Conservation (phyloP, 1,139 yeast species). For the Geotrichum restrictum region DNA sequence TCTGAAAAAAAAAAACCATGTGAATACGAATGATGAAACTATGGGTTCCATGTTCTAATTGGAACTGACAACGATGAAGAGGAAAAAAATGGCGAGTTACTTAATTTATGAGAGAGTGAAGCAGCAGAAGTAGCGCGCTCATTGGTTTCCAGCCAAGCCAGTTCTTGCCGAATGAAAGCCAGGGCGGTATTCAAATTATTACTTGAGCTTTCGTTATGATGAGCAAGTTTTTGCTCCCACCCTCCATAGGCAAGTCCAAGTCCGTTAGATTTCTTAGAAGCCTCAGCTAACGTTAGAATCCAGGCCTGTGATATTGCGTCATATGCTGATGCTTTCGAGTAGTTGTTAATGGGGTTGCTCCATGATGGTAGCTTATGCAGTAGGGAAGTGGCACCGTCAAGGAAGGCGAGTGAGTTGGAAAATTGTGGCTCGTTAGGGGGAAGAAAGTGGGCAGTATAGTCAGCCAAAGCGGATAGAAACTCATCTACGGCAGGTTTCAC, state of each 20-base stretch:
- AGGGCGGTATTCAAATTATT: conserved; percentile 33
- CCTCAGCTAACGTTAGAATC: conserved; percentile 54
- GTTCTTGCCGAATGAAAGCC: conserved; percentile 29
- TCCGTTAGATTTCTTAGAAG: conserved; percentile 36
- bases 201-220: conserved; percentile 56
- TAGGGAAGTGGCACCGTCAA: conserved; percentile 62
- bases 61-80: conserved; percentile 1
- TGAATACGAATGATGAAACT: neutral
- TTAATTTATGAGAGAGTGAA: conserved; percentile 1
- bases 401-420: conserved; percentile 57
- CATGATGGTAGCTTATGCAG: conserved; percentile 72
- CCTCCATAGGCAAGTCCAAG: conserved; percentile 47
- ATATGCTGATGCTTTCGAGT: conserved; percentile 66
- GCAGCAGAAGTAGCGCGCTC: neutral
- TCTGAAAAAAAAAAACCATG: no score
- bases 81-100: neutral
- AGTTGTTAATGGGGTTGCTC: conserved; percentile 65
- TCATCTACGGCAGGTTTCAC: conserved; percentile 71
- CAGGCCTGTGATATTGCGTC: conserved; percentile 80
- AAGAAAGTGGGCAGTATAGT: conserved; percentile 70
- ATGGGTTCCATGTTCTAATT: conserved; percentile 3
- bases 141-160: conserved; percentile 13
- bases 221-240: conserved; percentile 54
- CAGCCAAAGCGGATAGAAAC: conserved; percentile 72
- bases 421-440: conserved; percentile 70